Conservation (phyloP, 768 basidiomycete species). For the Mycena kentingensis region DNA sequence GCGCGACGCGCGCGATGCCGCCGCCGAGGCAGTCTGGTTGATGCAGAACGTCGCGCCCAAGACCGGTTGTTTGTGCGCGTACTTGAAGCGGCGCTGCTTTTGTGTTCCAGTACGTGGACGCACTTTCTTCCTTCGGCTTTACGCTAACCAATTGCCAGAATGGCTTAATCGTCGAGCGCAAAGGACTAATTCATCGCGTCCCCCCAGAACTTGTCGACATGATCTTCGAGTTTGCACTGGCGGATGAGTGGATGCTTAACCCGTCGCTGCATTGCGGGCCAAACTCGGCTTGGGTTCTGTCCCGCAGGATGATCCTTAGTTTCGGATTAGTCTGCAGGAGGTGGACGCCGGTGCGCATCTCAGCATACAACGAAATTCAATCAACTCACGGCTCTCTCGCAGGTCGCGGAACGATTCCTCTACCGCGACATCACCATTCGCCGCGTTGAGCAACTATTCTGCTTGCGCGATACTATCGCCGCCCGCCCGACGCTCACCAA, state of each 20-base stretch:
- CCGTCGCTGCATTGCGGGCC: slow-evolving; percentile 5
- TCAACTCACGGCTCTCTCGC: neutral
- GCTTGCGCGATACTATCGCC: neutral
- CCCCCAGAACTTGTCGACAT: neutral
- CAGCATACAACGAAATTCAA: no score
- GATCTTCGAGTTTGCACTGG: neutral
- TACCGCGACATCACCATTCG: neutral
- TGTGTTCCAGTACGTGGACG: no score
- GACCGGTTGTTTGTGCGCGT: no score
- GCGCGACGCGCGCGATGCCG: no score
- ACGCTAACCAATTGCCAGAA: no score
- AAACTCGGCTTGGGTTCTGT: neutral
- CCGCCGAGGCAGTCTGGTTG: no score
- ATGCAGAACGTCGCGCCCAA: no score
- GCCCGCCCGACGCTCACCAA: neutral
- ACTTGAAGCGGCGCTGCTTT: no score
- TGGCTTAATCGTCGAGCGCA: no score
- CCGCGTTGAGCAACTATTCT: neutral
- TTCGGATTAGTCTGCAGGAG: neutral
- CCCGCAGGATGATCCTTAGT: neutral
- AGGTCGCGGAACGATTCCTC: neutral
- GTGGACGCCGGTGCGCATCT: neutral
- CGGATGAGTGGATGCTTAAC: neutral
- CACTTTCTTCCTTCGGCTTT: no score
- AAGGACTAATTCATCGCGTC: neutral